A percentile compares a stretch with the other conserved stretches of the same genome.
Evolutionary conservation across 768 basidiomycete species (phyloP).

Genomic region (Tricholoma furcatifolium): DNA sequence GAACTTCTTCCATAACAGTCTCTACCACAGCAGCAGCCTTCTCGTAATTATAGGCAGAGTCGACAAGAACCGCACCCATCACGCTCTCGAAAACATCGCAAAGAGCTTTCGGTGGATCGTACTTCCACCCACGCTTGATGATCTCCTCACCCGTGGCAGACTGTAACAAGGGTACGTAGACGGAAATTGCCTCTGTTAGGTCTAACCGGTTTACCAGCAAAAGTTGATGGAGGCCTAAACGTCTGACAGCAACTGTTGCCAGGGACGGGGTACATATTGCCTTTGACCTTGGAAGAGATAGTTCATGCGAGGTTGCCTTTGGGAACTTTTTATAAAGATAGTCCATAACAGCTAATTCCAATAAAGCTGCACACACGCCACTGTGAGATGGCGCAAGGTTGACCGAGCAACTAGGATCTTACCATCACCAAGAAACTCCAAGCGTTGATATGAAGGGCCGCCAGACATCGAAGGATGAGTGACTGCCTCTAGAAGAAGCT

Average conservation of each 20-base stretch:
- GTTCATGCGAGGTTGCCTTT: slow-evolving; percentile 69
- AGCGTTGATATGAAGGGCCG: slow-evolving; percentile 73
- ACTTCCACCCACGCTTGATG: slow-evolving; percentile 71
- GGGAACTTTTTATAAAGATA: slow-evolving; percentile 74
- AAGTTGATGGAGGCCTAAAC: slow-evolving; percentile 65
- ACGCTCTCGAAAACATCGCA: slow-evolving; percentile 86
- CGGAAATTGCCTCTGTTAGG: slow-evolving; percentile 61
- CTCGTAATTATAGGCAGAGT: slow-evolving; percentile 75
- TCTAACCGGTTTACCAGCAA: slow-evolving; percentile 69
- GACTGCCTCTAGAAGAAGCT: slow-evolving; percentile 72
- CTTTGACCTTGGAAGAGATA: slow-evolving; percentile 67
- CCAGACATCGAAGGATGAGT: slow-evolving; percentile 79
- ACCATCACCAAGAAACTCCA: slow-evolving; percentile 93
- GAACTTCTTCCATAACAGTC: slow-evolving; percentile 63
- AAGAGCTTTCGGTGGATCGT: slow-evolving; percentile 82
- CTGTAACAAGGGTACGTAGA: slow-evolving; percentile 60
- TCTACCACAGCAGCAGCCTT: slow-evolving; percentile 60
- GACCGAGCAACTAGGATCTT: slow-evolving; percentile 20
- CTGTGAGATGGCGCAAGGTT: background rate
- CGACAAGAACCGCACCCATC: slow-evolving; percentile 80
- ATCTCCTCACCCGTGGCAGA: slow-evolving; percentile 57
- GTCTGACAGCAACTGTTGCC: slow-evolving; percentile 64
- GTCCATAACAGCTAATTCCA: slow-evolving; percentile 69
- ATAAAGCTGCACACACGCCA: slow-evolving; percentile 46
- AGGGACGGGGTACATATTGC: slow-evolving; percentile 76